Evolutionary conservation across 208 protist genomes (phyloP).

Genomic region (Phytomonas serpens): DNA sequence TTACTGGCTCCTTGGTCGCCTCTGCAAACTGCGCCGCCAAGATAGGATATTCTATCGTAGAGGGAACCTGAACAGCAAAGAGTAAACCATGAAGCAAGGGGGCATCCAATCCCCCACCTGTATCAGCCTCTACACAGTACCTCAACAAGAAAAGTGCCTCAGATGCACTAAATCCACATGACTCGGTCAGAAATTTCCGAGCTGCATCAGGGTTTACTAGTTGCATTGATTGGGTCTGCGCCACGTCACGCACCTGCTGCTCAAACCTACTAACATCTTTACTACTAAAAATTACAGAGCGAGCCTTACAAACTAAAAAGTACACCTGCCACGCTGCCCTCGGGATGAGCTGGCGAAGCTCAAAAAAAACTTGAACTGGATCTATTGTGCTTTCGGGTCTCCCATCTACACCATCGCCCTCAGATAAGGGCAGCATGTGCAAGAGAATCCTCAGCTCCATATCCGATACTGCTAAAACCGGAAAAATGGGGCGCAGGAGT

Average conservation of each 20-base stretch:
- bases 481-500: constrained; percentile 36
- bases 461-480: constrained; percentile 23
- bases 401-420: constrained; percentile 15
- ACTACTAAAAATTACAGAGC: constrained; percentile 15
- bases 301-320: neutral
- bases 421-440: constrained; percentile 23
- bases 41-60: constrained; percentile 48
- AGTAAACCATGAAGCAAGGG: constrained; percentile 41
- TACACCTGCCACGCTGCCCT: constrained; percentile 4
- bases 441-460: constrained; percentile 48
- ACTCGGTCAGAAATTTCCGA: constrained; percentile 19
- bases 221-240: neutral
- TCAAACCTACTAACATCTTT: constrained; percentile 29
- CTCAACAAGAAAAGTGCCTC: constrained; percentile 35
- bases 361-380: constrained; percentile 1
- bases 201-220: neutral
- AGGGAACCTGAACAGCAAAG: constrained; percentile 36
- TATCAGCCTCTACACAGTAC: constrained; percentile 15
- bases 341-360: neutral
- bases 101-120: constrained; percentile 21
- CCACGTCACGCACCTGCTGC: constrained; percentile 21
- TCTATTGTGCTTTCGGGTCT: neutral
- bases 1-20: constrained; percentile 22
- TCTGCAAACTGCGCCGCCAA: constrained; percentile 60
- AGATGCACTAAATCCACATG: constrained; percentile 32